A percentile compares a stretch with the other conserved stretches of the same genome.
Conservation (phyloP, 2,329 filamentous ascomycete genomes). For the Tolypocladium album region DNA sequence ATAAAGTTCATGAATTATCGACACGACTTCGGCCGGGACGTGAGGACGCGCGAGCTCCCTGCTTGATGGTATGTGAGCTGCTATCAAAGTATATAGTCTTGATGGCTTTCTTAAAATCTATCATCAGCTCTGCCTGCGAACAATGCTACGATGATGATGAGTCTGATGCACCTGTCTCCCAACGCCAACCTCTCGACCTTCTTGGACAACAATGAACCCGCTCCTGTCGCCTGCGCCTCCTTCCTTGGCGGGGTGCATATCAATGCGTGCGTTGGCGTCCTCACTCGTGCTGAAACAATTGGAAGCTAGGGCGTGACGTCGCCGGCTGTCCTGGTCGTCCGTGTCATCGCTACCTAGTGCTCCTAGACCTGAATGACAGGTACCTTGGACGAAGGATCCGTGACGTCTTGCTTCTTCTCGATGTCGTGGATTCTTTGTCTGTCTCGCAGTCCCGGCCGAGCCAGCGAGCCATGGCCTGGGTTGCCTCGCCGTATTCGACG, state of each 20-base stretch:
- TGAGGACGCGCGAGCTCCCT: constrained; percentile 8
- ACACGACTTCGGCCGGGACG: constrained; percentile 10
- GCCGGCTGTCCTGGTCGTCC: background rate
- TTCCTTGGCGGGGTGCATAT: background rate
- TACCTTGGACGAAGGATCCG: constrained; percentile 19
- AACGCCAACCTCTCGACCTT: background rate
- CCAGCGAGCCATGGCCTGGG: constrained; percentile 29
- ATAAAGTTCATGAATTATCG: constrained; percentile 8
- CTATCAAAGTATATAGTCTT: no score
- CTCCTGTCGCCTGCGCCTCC: background rate
- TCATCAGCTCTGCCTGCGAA: background rate
- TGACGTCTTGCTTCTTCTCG: constrained; percentile 20
- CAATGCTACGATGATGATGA: background rate
- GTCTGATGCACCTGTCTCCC: background rate
- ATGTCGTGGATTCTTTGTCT: constrained; percentile 22
- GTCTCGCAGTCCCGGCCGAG: constrained; percentile 25
- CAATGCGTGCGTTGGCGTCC: background rate
- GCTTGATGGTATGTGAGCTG: background rate
- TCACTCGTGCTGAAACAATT: background rate
- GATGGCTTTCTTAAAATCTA: background rate
- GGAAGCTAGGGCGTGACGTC: background rate
- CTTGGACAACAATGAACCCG: background rate
- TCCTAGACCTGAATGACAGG: constrained; percentile 20
- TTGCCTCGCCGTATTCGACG: constrained; percentile 35
- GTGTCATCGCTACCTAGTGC: constrained; percentile 12